Percentiles rank a stretch among this genome's conserved stretches.
These are phyloP conservation scores for Paramyrothecium roridum DNA, from an alignment of 2,329 filamentous ascomycete species.

Conservation along the genomic window DNA sequence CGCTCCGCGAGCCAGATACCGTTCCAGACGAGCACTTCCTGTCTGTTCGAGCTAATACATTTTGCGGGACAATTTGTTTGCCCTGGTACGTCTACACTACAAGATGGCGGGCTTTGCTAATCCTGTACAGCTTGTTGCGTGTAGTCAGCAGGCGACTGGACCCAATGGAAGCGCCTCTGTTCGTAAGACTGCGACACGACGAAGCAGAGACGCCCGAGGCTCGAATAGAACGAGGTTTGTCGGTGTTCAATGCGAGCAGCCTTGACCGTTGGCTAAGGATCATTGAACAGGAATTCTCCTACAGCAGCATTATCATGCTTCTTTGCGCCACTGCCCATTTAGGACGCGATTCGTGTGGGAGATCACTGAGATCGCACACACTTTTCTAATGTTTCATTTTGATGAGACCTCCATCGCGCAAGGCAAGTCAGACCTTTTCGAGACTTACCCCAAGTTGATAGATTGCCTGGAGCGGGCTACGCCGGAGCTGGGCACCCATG, in stretches of 20 bases:
- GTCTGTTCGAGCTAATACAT: not conserved
- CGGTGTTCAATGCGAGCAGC: not conserved
- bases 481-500: not conserved
- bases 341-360: not conserved
- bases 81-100: not conserved
- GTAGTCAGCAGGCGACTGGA: not conserved
- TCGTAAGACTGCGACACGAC: not conserved
- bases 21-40: not conserved
- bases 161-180: not conserved
- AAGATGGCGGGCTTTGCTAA: not conserved
- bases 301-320: not conserved
- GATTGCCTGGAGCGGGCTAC: not conserved
- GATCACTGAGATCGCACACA: not conserved
- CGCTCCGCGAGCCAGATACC: not conserved
- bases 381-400: constrained; percentile 2
- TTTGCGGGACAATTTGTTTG: not conserved
- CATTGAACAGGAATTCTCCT: not conserved
- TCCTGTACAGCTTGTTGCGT: not conserved
- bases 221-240: not conserved
- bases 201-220: not conserved
- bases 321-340: not conserved
- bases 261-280: not conserved
- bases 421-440: constrained; percentile 1
- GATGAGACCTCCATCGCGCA: not conserved
- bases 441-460: not conserved